Conservation (phyloP, 306 rosid genomes). For the Medicago truncatula region DNA sequence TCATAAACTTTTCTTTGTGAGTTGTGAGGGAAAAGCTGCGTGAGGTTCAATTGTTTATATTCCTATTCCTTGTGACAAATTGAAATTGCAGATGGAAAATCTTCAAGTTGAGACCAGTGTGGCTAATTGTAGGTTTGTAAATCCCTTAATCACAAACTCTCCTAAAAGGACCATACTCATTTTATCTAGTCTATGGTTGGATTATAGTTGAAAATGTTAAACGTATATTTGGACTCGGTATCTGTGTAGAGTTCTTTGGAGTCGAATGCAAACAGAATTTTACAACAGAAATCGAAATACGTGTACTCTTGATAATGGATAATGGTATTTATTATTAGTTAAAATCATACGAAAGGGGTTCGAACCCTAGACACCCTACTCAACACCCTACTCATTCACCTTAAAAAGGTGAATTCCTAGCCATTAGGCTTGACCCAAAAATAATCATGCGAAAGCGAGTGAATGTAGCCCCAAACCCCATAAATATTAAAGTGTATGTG, state of each 20-base stretch:
- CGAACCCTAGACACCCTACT: no score
- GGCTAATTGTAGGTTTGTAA: constrained; percentile 28
- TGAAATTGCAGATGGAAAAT: constrained; percentile 38
- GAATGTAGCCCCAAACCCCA: no score
- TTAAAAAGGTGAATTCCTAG: no score
- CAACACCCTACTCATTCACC: no score
- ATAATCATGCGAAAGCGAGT: no score
- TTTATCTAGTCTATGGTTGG: not conserved
- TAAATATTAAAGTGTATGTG: no score
- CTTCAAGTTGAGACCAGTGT: constrained; percentile 30
- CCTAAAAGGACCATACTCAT: not conserved
- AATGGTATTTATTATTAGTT: no score
- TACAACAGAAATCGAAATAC: no score
- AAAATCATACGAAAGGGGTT: no score
- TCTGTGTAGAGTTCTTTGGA: not conserved
- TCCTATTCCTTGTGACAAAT: constrained; percentile 14
- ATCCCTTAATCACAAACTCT: not conserved
- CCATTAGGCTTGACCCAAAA: no score
- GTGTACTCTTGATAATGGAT: no score
- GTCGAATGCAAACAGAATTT: not conserved
- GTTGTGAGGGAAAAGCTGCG: constrained; percentile 24
- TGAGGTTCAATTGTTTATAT: constrained; percentile 31
- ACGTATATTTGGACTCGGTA: not conserved
- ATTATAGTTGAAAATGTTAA: not conserved
- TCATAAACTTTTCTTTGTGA: constrained; percentile 12